Percentiles rank a stretch among this genome's conserved stretches.
Conservation (phyloP, 2,329 filamentous ascomycete genomes). For the Fusarium heterosporum region DNA sequence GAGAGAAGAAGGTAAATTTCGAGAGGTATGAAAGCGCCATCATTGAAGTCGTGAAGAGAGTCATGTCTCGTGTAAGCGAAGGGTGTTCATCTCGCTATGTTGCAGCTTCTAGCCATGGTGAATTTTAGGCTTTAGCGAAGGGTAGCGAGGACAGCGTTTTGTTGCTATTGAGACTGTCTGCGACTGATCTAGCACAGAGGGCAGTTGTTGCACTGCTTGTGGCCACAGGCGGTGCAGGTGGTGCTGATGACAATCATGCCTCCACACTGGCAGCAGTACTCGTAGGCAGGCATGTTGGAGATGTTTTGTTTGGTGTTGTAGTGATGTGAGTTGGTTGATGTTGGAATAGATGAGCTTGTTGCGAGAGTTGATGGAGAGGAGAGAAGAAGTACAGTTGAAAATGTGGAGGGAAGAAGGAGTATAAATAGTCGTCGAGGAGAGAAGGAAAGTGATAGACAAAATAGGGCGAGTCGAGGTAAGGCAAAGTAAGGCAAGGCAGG, state of each 20-base stretch:
- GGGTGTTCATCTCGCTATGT: conserved; percentile 15
- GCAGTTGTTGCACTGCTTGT: conserved; percentile 63
- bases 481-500: background rate
- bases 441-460: background rate
- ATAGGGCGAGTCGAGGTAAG: background rate
- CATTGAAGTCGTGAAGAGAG: conserved; percentile 31
- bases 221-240: conserved; percentile 62
- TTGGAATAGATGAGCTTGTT: background rate
- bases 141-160: background rate
- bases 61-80: conserved; percentile 20
- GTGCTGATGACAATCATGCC: conserved; percentile 69
- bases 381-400: background rate
- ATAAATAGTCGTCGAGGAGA: conserved; percentile 38
- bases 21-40: conserved; percentile 11
- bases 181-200: conserved; percentile 49
- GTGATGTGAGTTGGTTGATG: conserved; percentile 2
- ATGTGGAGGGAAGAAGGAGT: conserved; percentile 29
- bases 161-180: conserved; percentile 15
- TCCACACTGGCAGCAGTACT: conserved; percentile 67
- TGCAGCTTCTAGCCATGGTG: background rate
- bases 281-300: conserved; percentile 58
- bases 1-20: background rate
- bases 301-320: conserved; percentile 13
- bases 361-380: conserved; percentile 10
- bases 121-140: background rate